Evolutionary conservation across 2,329 filamentous ascomycete genomes (phyloP), one percentile per base, ranked within the genome.

Genomic region (Ophiostoma sp.): DNA sequence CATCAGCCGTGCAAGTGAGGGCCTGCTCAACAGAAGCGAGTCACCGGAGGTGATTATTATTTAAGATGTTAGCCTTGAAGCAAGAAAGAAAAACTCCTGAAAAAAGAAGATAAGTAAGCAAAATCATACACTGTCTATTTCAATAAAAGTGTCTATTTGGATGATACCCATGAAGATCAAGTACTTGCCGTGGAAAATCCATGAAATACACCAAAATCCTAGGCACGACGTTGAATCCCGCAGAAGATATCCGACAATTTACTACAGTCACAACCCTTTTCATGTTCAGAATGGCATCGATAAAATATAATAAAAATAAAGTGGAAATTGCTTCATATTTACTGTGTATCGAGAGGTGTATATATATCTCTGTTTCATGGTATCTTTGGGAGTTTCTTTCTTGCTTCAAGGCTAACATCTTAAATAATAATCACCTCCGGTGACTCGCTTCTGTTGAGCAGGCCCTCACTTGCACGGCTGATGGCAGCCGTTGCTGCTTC

Each of bases 21-120:
- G 19, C 28, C 66, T 69, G 9, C 48, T 36, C 4, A 15, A 31
- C 33, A 45, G 36, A 7, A 17, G 33, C 6, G 68, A 28, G 22
- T 59, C 68, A 17, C 68, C 68, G 2, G 68, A 70, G 3, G 68
- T 70, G n/a, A 70, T 70, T 45, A 12, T 59, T 36, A 25, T 70
- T 3, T 70, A 36, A 33, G 28, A n/a, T 15, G 2, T 31, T 19
- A 33, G 36, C 19, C 45, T 31, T 11, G 28, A 59, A 5, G 31
- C 11, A 36, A 61, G 31, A 36, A 39, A 63, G 59, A 64, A 64
- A 25, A n/a, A n/a, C n/a, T n/a, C n/a, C n/a, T n/a, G n/a, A n/a
- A n/a, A n/a, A n/a, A n/a, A n/a, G n/a, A n/a, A n/a, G n/a, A n/a
- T n/a, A n/a, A n/a, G n/a, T n/a, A n/a, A n/a, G n/a, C n/a, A n/a